Percentiles rank a stretch among this genome's conserved stretches.
phyloP scores from a whole-genome alignment of 495 filamentous ascomycete genomes.

The Pseudoneurospora amorphoporcata region DNA sequence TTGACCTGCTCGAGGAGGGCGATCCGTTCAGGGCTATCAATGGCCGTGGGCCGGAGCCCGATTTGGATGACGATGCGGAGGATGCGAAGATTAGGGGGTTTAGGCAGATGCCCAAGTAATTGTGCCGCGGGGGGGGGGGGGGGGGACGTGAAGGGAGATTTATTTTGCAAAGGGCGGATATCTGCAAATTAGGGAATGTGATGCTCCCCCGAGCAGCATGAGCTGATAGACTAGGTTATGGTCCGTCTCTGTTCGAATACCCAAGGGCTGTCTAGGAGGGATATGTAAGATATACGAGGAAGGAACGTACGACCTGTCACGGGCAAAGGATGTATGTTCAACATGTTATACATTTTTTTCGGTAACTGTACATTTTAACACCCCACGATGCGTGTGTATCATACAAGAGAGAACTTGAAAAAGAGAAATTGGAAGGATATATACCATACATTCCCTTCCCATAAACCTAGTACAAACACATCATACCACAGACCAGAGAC shows the following conservation, averaged over 20 bases:
- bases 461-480: slow-evolving; percentile 1
- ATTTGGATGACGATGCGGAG: slow-evolving; percentile 19
- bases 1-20: slow-evolving; percentile 56
- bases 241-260: background rate
- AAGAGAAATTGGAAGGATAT: background rate
- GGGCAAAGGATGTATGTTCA: background rate
- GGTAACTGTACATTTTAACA: slow-evolving; percentile 15
- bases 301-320: background rate
- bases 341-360: background rate
- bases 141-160: slow-evolving; percentile 7
- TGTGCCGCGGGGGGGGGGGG: no score
- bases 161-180: background rate
- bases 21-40: slow-evolving; percentile 49
- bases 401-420: slow-evolving; percentile 3
- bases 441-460: slow-evolving; percentile 2
- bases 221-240: background rate
- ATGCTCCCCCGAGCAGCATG: no score
- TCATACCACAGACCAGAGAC: background rate
- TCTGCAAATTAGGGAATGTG: no score
- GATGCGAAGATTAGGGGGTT: slow-evolving; percentile 29
- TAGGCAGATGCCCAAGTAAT: slow-evolving; percentile 31
- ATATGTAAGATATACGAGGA: background rate
- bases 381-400: slow-evolving; percentile 8
- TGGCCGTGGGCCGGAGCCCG: slow-evolving; percentile 3
- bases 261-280: background rate